These are phyloP conservation scores for Penicillium fuscoglaucum DNA, from an alignment of 2,329 filamentous ascomycete species.

Conservation along the genomic window DNA sequence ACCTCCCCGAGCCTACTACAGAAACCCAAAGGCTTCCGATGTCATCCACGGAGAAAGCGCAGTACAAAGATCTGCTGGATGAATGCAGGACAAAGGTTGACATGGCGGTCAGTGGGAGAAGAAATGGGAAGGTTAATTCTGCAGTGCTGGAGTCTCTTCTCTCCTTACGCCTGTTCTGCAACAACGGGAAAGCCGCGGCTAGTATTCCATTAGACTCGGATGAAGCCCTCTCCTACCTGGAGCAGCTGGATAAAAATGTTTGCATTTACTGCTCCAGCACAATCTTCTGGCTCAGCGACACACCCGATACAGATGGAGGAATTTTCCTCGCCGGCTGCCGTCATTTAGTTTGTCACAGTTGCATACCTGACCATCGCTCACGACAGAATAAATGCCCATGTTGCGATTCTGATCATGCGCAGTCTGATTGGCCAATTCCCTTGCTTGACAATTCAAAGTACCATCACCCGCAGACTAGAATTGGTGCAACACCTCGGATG, in stretches of 20 bases:
- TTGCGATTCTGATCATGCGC: neutral
- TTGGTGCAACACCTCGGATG: neutral
- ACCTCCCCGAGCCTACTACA: constrained; percentile 24
- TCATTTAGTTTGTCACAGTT: neutral
- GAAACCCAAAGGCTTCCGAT: constrained; percentile 38
- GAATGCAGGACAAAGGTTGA: no score
- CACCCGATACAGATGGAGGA: no score
- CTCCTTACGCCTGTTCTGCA: no score
- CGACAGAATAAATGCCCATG: neutral
- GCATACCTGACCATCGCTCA: neutral
- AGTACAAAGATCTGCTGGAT: constrained; percentile 14
- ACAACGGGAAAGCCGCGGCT: no score
- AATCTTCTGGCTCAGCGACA: no score
- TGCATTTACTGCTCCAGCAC: no score
- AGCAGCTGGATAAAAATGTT: no score
- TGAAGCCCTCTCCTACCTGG: no score
- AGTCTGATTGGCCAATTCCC: neutral
- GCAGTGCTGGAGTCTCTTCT: no score
- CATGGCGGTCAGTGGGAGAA: no score
- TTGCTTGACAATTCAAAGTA: neutral
- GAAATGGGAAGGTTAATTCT: no score
- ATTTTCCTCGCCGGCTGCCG: neutral
- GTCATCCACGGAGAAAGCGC: constrained; percentile 42
- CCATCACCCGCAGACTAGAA: neutral
- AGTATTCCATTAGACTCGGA: no score